Conservation (phyloP, 768 basidiomycete genomes). For the Pisolithus microcarpus region DNA sequence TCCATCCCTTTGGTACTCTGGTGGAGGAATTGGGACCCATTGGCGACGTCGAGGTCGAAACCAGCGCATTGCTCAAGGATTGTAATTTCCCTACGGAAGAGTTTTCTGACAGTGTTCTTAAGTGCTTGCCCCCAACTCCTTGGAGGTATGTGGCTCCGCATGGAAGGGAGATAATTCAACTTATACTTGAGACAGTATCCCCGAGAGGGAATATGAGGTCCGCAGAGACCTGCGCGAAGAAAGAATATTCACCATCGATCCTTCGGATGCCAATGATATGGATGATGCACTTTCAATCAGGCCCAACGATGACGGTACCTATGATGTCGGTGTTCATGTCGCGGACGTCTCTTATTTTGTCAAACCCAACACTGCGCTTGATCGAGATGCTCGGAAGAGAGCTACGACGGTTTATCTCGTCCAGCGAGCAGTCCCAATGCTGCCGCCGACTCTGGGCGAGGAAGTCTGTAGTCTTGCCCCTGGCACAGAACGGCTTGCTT, state of each 20-base stretch:
- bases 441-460: slow-evolving; percentile 89
- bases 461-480: slow-evolving; percentile 89
- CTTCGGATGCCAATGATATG: slow-evolving; percentile 79
- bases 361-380: slow-evolving; percentile 89
- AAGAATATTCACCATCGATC: slow-evolving; percentile 91
- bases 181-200: slow-evolving; percentile 49
- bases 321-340: slow-evolving; percentile 87
- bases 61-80: slow-evolving; percentile 93
- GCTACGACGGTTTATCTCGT: slow-evolving; percentile 97
- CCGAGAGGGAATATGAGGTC: slow-evolving; percentile 79
- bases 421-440: slow-evolving; percentile 94
- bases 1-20: slow-evolving; percentile 97
- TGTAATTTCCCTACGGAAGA: slow-evolving; percentile 99
- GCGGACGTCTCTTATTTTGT: slow-evolving; percentile 96
- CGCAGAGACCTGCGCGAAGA: slow-evolving; percentile 84
- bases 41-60: slow-evolving; percentile 98
- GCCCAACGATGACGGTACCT: slow-evolving; percentile 85
- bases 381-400: slow-evolving; percentile 95
- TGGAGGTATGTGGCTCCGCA: slow-evolving; percentile 60
- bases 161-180: neutral
- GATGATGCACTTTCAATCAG: slow-evolving; percentile 94
- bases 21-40: slow-evolving; percentile 98
- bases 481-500: slow-evolving; percentile 82
- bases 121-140: slow-evolving; percentile 92
- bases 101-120: slow-evolving; percentile 89